Evolutionary conservation across 306 rosid species (phyloP).

Genomic region (Vigna angularis): DNA sequence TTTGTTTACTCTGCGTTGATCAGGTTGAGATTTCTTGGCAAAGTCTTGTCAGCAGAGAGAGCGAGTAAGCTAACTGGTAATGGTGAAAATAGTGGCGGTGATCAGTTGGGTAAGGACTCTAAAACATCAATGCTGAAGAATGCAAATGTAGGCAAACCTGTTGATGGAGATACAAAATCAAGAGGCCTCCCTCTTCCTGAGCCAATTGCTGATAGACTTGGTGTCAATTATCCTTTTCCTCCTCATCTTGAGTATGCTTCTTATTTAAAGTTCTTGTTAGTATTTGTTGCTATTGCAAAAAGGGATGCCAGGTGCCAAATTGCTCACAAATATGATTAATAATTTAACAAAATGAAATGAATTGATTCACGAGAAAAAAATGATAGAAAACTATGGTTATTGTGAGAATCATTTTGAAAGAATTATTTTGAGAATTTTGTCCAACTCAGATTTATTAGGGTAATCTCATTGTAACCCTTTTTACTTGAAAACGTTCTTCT

Average conservation of each 20-base stretch:
- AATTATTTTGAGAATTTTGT: neutral
- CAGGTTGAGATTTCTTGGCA: conserved; percentile 89
- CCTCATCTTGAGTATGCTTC: conserved; percentile 81
- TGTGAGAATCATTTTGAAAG: conserved; percentile 1
- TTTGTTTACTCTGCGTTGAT: conserved; percentile 39
- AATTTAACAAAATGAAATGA: conserved; percentile 30
- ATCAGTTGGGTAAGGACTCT: conserved; percentile 52
- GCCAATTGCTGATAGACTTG: conserved; percentile 85
- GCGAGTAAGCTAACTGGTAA: conserved; percentile 57
- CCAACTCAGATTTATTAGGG: conserved; percentile 4
- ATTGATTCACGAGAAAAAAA: neutral
- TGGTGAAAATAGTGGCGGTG: conserved; percentile 39
- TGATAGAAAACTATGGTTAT: neutral
- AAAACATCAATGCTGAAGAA: conserved; percentile 43
- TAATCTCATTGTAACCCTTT: conserved; percentile 29
- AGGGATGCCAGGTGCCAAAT: neutral
- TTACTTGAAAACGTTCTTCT: conserved; percentile 11
- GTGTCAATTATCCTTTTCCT: conserved; percentile 94
- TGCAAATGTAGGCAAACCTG: conserved; percentile 45
- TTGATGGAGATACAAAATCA: conserved; percentile 51
- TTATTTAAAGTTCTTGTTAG: conserved; percentile 17
- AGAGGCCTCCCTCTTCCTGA: conserved; percentile 59
- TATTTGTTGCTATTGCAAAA: conserved; percentile 28
- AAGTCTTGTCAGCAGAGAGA: conserved; percentile 79
- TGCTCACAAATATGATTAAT: neutral